Evolutionary conservation across 768 basidiomycete species (phyloP), one percentile per base, ranked within the genome.

Genomic region (Lyophyllum decastes): DNA sequence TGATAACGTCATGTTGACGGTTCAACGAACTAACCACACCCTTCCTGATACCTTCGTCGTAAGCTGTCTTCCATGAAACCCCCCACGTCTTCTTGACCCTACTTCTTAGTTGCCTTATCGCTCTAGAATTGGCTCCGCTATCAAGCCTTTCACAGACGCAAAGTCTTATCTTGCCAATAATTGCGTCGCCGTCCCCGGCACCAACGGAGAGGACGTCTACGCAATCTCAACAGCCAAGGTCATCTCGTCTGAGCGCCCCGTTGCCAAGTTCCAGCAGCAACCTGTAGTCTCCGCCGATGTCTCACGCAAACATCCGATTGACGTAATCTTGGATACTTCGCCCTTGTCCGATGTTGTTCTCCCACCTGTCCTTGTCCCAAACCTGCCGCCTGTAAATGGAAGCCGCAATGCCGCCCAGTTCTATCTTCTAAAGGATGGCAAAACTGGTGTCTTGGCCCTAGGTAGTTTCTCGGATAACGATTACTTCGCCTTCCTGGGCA

Each of bases 361-460:
- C 50, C 78, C 80, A 19, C 71, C 70, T 59, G 59, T 61, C 21
- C 61, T 79, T 41, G 70, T 67, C 35, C 85, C 85, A 2, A 35
- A 59, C 14, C 52, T 76, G 17, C 61, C 67, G 25, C 68, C 79
- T 6, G 68, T 80, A 17, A 70, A 73, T 47, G 78, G 78, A 45
- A 82, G 82, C 62, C 73, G 76, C 46, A 76, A 78, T 21, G 82
- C 80, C 35, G 80, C 80, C 2, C 80, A 83, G 59, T 86, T 86
- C 64, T 83, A 78, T 62, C 65, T 84, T 65, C 70, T 84, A 17
- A 67, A 75, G 2, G 83, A 84, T 59, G 74, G 73, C 19, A 74
- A 69, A 53, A 86, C 83, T 4, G 84, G 84, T 38, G 80, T 85
- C 12, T 71, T 85, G 38, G 81, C 82, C 5, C 75, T 86, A 5